Base-by-base conservation (phyloP, 1,284 basidiomycete genomes). In the Pisolithus thermaeus region DNA sequence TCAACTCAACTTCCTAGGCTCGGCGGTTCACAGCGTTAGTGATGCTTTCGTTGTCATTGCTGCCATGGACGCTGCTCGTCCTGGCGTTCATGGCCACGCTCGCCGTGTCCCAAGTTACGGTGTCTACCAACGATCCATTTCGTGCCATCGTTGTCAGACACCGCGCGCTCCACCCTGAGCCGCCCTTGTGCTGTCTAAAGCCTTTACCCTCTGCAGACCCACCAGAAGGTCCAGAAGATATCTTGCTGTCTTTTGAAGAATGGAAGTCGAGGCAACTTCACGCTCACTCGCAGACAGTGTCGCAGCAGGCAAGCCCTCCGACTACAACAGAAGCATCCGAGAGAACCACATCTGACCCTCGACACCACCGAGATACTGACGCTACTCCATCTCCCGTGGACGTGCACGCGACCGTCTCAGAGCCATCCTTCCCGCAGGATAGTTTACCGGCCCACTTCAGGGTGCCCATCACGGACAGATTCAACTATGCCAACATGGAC, bases 401-500 rank as follows among this genome's bases (percentile, higher is more conserved):
- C 41, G 25, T 35, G 1, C 52, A 37, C 12, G 18, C 44, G n/a
- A 16, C 32, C 3, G 14, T 43, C 16, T 41, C 50, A 4, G 53
- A 65, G 30, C 11, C 43, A 2, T 47, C 52, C 2, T 55, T 59
- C 38, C 49, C 47, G 14, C 45, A 56, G 37, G 59, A 64, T 50
- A 23, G 42, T 22, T 61, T 76, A 32, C 73, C 80, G 22, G 81
- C 83, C 0, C 81, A 85, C 57, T 81, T 85, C 62, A 76, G 76
- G 23, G 80, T 87, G 6, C 84, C 85, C 35, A 68, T 87, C 38
- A 80, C 76, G 7, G 88, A 90, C 67, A 75, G 92, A 41, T 97
- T 95, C 78, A 97, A 99, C 70, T 98, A 97, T 63, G 96, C 96
- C 32, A 87, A 85, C 39, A 68, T 87, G 54, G 96, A 98, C 68